Conservation (phyloP, 2,329 filamentous ascomycete species). For the Aspergillus udagawae region DNA sequence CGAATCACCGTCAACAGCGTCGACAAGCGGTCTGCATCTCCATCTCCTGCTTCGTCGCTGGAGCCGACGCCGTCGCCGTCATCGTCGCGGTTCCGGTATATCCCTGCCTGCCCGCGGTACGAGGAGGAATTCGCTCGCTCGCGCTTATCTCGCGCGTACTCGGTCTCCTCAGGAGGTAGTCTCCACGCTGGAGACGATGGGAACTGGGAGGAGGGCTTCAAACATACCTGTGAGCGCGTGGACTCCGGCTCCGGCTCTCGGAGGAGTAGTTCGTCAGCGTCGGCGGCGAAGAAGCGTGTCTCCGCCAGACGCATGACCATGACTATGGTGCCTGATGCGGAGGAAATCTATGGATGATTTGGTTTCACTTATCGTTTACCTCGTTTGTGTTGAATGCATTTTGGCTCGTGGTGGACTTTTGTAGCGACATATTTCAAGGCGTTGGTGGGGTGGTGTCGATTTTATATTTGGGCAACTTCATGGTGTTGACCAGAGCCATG, state of each 20-base stretch:
- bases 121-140: slow-evolving; percentile 16
- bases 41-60: not conserved
- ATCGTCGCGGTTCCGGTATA: slow-evolving; percentile 28
- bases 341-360: slow-evolving; percentile 32
- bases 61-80: not conserved
- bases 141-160: not conserved
- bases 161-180: slow-evolving; percentile 7
- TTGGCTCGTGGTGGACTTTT: not conserved
- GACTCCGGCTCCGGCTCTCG: not conserved
- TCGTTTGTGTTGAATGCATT: not conserved
- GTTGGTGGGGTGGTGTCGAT: not conserved
- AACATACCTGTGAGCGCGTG: no score
- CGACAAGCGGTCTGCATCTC: not conserved
- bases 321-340: slow-evolving; percentile 35
- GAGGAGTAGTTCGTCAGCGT: slow-evolving; percentile 13
- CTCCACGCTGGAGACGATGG: not conserved
- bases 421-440: not conserved
- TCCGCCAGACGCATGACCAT: slow-evolving; percentile 26
- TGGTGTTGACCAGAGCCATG: not conserved
- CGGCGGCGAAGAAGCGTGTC: slow-evolving; percentile 18
- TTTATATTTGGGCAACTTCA: not conserved
- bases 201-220: not conserved
- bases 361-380: not conserved
- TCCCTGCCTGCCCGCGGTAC: slow-evolving; percentile 26
- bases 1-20: not conserved